Evolutionary conservation across 83 land plant species (phyloP), one percentile per base, ranked within the genome.

Genomic region (Picea mariana): DNA sequence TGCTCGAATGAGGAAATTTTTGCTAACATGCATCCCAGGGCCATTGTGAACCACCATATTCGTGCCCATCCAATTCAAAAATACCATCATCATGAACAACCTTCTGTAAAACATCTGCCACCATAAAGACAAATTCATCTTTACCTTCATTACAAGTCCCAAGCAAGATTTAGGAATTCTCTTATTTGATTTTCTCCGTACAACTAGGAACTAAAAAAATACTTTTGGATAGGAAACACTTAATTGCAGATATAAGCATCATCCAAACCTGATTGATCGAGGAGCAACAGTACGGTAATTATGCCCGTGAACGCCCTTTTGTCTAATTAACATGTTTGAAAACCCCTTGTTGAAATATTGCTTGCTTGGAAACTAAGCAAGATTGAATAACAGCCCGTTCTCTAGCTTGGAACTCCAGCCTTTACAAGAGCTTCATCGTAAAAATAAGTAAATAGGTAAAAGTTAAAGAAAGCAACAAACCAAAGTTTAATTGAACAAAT

Each of bases 181-280:
- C 75, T 23, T 23, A 24, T 71, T 38, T 71, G 52, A 40, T 7
- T 42, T 71, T 40, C 40, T 44, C 5, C 17, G 6, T 27, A 13
- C 27, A 24, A 67, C 42, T 31, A 67, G 20, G 34, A 67, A 31
- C 34, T 31, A 34, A 9, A 31, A 67, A 31, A 31, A 16, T 26
- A 31, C 5, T 31, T 31, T 67, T 6, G 27, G 34, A 67, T 67
- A 38, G 40, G 49, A 42, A 20, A 11, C 21, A 42, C 4, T 40
- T n/a, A 42, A 71, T 18, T 71, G 75, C n/a, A 71, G 40, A 9
- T 42, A 40, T 17, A 42, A 42, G 75, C 6, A 38, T 38, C 38
- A 71, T 71, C 75, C 49, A 71, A 71, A 71, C 75, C 75, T 71
- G 23, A 71, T 42, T 38, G 75, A 38, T 71, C 20, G 52, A 38